Conservation (phyloP, 306 rosid species). For the Aeschynomene evenia region DNA sequence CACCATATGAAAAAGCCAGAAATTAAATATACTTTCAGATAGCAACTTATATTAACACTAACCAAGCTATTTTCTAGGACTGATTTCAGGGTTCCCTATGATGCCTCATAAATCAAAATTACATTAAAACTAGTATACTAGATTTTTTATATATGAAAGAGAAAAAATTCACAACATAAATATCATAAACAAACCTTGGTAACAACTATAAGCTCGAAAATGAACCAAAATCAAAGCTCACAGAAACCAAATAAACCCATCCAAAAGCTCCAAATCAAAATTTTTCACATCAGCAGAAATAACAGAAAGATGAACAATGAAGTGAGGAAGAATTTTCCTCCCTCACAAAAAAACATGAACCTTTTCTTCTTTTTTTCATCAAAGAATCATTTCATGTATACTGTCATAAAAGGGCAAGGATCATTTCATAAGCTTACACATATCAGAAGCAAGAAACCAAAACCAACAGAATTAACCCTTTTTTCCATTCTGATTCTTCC, state of each 20-base stretch:
- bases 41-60: background rate
- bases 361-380: constrained; percentile 23
- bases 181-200: too few relatives aligned
- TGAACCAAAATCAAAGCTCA: background rate
- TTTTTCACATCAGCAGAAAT: background rate
- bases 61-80: background rate
- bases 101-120: background rate
- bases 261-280: constrained; percentile 14
- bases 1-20: background rate
- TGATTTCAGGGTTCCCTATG: background rate
- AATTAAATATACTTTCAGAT: background rate
- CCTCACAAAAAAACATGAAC: constrained; percentile 9
- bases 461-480: constrained; percentile 1
- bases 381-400: constrained; percentile 30
- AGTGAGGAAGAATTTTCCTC: constrained; percentile 47
- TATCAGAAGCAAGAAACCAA: background rate
- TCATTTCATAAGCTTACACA: constrained; percentile 25
- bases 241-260: background rate
- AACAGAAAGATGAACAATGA: constrained; percentile 25
- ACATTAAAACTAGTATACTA: background rate
- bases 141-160: background rate
- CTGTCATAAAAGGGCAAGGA: constrained; percentile 17
- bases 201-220: background rate
- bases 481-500: constrained; percentile 12
- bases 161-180: background rate